Percentiles rank a stretch among this genome's conserved stretches.
These are phyloP conservation scores for Decorospora gaudefroyi DNA, from an alignment of 2,329 filamentous ascomycete species.

Conservation along the genomic window DNA sequence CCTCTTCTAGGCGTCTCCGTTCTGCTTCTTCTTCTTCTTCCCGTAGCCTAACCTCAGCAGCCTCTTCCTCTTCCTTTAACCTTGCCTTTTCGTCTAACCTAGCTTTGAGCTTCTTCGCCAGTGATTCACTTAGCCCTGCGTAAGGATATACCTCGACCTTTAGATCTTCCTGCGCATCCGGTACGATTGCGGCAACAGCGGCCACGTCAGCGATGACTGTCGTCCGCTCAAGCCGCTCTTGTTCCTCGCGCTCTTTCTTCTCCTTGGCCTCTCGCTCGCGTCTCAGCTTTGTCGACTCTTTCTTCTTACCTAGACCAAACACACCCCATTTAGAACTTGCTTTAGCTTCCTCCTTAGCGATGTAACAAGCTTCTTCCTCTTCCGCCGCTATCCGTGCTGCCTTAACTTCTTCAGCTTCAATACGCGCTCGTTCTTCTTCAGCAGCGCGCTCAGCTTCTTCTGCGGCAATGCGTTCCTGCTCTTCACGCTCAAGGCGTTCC, in stretches of 20 bases:
- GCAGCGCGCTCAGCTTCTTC: slow-evolving; percentile 42
- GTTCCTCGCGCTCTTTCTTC: slow-evolving; percentile 34
- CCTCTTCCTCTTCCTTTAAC: no score
- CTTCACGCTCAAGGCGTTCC: slow-evolving; percentile 45
- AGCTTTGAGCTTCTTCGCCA: no score
- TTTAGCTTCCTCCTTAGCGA: slow-evolving; percentile 21
- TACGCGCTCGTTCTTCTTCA: slow-evolving; percentile 33
- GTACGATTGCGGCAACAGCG: no score
- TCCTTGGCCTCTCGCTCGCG: slow-evolving; percentile 31
- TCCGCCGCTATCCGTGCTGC: slow-evolving; percentile 4
- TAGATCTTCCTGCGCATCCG: no score
- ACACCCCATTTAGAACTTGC: slow-evolving; percentile 29
- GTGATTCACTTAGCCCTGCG: no score
- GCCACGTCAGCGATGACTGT: no score
- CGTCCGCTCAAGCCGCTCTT: no score
- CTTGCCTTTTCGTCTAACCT: no score
- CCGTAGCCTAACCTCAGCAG: no score
- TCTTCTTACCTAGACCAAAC: slow-evolving; percentile 38
- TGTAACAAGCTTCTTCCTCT: slow-evolving; percentile 22
- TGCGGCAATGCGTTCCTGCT: slow-evolving; percentile 42
- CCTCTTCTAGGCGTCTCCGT: no score
- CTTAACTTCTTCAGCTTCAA: slow-evolving; percentile 31
- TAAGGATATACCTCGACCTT: no score
- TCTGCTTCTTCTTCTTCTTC: no score
- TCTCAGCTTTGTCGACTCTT: slow-evolving; percentile 36